These are phyloP conservation scores for Heliocybe sulcata DNA, from an alignment of 1,284 basidiomycete genomes.

Conservation along the genomic window DNA sequence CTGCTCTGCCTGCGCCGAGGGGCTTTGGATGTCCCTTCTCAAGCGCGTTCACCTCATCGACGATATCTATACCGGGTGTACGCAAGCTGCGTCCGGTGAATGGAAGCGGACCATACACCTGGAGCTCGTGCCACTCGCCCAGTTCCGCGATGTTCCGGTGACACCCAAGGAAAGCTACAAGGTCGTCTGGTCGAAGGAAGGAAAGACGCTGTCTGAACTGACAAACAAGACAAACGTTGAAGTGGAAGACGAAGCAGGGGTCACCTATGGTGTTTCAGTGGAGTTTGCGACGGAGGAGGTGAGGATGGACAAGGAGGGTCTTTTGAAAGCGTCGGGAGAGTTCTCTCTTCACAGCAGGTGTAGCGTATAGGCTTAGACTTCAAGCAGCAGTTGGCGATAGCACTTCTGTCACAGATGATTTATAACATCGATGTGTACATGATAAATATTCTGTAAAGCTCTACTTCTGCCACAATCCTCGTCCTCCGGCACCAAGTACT, in stretches of 20 bases:
- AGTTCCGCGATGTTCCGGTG: slow-evolving; percentile 36
- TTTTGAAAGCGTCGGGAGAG: background rate
- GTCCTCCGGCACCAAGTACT: background rate
- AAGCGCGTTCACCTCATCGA: slow-evolving; percentile 57
- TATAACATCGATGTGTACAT: background rate
- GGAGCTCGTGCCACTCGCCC: slow-evolving; percentile 50
- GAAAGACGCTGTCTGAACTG: slow-evolving; percentile 30
- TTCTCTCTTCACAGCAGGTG: background rate
- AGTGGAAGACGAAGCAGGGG: slow-evolving; percentile 21
- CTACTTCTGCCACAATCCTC: too few species aligned
- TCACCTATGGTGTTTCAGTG: slow-evolving; percentile 38
- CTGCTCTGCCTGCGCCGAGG: slow-evolving; percentile 71
- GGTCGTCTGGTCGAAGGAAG: slow-evolving; percentile 47
- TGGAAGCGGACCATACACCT: slow-evolving; percentile 29
- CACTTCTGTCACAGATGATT: background rate
- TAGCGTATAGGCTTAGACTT: background rate
- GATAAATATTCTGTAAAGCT: too few species aligned
- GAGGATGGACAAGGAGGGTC: slow-evolving; percentile 33
- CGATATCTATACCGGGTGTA: slow-evolving; percentile 29
- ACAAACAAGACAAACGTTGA: slow-evolving; percentile 41
- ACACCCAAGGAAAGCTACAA: slow-evolving; percentile 40
- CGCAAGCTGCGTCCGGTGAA: slow-evolving; percentile 7
- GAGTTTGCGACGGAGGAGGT: slow-evolving; percentile 52
- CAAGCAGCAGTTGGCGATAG: too few species aligned
- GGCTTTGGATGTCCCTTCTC: slow-evolving; percentile 62